phyloP scores from a whole-genome alignment of 768 basidiomycete genomes.

The Cystofilobasidium capitatum region DNA sequence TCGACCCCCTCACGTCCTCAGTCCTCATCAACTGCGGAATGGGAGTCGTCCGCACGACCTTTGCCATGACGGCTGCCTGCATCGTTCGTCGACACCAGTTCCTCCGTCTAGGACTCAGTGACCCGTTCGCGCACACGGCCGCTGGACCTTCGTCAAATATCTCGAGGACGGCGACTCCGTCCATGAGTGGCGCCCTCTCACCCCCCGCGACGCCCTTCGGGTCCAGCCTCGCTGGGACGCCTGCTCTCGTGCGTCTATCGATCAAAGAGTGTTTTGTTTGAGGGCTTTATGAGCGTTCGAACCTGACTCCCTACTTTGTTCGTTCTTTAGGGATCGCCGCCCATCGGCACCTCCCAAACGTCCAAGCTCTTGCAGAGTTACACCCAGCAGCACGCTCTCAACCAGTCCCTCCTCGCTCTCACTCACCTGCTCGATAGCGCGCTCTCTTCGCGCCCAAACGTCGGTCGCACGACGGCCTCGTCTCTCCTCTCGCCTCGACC shows the following conservation, averaged over 20 bases:
- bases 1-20: constrained; percentile 66
- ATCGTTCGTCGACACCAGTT: constrained; percentile 72
- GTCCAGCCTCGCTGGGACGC: constrained; percentile 34
- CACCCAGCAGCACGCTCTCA: constrained; percentile 59
- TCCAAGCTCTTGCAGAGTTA: constrained; percentile 3
- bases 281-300: no score
- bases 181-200: background rate
- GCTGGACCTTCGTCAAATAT: background rate
- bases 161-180: constrained; percentile 6
- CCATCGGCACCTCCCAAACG: background rate
- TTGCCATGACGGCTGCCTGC: constrained; percentile 91
- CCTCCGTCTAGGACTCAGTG: constrained; percentile 54
- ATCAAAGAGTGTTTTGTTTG: no score
- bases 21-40: constrained; percentile 94
- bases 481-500: constrained; percentile 74
- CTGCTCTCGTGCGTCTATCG: background rate
- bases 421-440: constrained; percentile 43
- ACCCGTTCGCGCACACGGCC: constrained; percentile 54
- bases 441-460: constrained; percentile 15
- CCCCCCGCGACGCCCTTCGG: no score
- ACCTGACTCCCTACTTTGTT: background rate
- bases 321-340: background rate
- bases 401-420: constrained; percentile 28
- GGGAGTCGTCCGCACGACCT: constrained; percentile 73
- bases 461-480: constrained; percentile 51